Base-by-base conservation (phyloP, 1,284 basidiomycete species). In the Cystobasidiaceae sp. region DNA sequence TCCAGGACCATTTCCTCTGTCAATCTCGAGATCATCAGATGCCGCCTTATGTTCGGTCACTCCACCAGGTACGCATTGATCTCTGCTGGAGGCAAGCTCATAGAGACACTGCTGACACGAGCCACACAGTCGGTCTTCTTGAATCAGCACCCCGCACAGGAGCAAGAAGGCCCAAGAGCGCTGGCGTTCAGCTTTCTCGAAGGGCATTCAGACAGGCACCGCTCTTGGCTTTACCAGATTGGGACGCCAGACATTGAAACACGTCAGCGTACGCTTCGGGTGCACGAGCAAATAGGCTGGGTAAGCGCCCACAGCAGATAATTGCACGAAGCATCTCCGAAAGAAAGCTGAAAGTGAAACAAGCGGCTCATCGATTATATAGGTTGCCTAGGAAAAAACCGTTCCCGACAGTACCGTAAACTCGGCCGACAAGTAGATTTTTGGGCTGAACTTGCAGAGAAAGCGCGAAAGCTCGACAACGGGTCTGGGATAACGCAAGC, bases 361-460 rank as follows among this genome's bases (percentile, higher is more conserved):
- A n/a, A 64, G 61, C 34, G 51, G 5, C 28, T 64, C 4, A 23
- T 64, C 21, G 61, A 56, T 19, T 64, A 64, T 32, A 48, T 64
- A 17, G 28, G 37, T 23, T 49, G 27, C 25, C 28, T 55, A 13
- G 61, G 61, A 39, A 64, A 49, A 6, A 64, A 64, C 33, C 41
- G 32, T 17, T 27, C 61, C 8, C 51, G 61, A 0, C 52, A 46
- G 34, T 56, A 64, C 23, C 51, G 61, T 1, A 33, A 43, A 19
- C 33, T 64, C 11, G 21, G n/a, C 15, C 19, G 30, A 6, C 25
- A 37, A 9, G 21, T 64, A 13, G 41, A 55, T 17, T 19, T 45
- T 17, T 46, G 50, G 27, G 37, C 37, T 17, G 30, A 17, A 9
- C 54, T 56, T n/a, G n/a, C n/a, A n/a, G n/a, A n/a, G n/a, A n/a